A percentile compares a stretch with the other conserved stretches of the same genome.
phyloP scores from a whole-genome alignment of 2,329 filamentous ascomycete genomes.

The Aureobasidium sp. region DNA sequence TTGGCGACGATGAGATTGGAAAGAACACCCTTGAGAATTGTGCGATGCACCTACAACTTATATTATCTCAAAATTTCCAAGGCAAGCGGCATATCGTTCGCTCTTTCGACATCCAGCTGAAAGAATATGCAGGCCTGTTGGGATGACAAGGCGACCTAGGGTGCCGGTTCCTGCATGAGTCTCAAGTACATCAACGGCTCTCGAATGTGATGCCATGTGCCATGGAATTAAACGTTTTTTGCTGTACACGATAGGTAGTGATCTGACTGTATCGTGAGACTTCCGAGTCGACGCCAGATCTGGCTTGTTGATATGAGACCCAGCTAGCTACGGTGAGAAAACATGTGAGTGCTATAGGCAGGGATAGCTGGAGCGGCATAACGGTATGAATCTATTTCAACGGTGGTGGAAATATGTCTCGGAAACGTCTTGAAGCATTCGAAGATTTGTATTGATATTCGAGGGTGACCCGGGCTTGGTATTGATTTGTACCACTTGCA shows the following conservation, averaged over 20 bases:
- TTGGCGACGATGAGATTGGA: neutral
- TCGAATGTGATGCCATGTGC: neutral
- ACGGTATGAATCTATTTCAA: neutral
- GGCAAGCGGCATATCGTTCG: neutral
- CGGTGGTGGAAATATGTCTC: constrained; percentile 1
- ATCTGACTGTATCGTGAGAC: neutral
- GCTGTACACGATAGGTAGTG: neutral
- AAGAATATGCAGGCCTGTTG: neutral
- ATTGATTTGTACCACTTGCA: neutral
- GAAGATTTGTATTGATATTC: neutral
- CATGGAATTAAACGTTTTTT: neutral
- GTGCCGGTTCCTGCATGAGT: neutral
- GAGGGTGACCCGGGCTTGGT: too few species aligned
- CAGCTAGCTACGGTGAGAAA: neutral
- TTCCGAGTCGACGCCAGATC: neutral
- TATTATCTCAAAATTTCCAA: neutral
- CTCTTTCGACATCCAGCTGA: neutral
- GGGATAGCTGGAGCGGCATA: neutral
- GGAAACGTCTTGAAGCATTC: neutral
- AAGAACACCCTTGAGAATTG: neutral
- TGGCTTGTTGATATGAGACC: neutral
- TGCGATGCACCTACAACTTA: neutral
- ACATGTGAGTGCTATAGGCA: neutral
- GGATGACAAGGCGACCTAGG: neutral
- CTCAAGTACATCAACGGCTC: neutral